Evolutionary conservation across 345 rosid genomes (phyloP).

Genomic region (Firmiana major): DNA sequence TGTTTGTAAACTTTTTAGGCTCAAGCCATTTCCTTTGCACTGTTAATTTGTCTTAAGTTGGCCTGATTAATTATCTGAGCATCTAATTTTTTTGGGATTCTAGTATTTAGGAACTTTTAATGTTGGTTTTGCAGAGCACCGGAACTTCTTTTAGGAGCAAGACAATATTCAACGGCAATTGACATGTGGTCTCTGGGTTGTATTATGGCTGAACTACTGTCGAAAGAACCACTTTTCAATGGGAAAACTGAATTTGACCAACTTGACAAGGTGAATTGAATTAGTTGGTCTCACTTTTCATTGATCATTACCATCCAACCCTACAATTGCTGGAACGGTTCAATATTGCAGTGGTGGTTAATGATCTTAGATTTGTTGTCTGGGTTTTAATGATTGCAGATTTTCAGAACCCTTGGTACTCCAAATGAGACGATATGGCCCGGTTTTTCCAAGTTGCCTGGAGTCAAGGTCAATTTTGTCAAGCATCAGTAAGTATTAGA

Average conservation of each 20-base stretch:
- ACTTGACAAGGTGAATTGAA: constrained; percentile 88
- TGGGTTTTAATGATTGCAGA: constrained; percentile 42
- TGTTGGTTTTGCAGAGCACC: constrained; percentile 74
- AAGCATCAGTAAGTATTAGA: constrained; percentile 85
- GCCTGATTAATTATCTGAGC: background rate
- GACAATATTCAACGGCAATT: constrained; percentile 94
- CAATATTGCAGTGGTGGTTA: background rate
- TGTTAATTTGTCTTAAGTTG: background rate
- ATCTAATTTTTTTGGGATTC: background rate
- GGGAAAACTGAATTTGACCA: constrained; percentile 96
- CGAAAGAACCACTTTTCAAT: constrained; percentile 85
- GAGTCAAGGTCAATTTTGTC: constrained; percentile 95
- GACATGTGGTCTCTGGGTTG: constrained; percentile 99
- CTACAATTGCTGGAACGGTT: constrained; percentile 61
- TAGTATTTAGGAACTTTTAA: background rate
- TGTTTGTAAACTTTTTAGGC: background rate
- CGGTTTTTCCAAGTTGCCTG: constrained; percentile 89
- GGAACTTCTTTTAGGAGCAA: constrained; percentile 91
- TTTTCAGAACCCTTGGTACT: constrained; percentile 83
- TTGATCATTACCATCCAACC: constrained; percentile 55
- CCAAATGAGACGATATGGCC: constrained; percentile 98
- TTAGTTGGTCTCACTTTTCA: constrained; percentile 18
- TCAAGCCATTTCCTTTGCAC: background rate
- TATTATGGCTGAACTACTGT: constrained; percentile 89
- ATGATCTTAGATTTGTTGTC: background rate